Conservation (phyloP, 116 monocot genomes). For the Papilionanthe hybrid region DNA sequence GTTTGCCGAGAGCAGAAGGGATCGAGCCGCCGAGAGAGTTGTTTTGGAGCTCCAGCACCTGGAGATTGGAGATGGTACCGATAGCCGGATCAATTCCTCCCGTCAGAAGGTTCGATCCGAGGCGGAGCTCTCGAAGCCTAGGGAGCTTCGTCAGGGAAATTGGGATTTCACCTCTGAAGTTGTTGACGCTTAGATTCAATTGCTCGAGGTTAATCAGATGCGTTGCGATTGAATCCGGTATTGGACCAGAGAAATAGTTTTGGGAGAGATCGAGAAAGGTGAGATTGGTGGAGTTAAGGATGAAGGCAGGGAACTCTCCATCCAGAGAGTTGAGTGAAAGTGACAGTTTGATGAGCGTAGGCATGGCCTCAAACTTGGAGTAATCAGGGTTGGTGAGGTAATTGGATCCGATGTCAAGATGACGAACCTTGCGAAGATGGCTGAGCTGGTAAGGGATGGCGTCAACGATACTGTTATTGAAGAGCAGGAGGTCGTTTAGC, state of each 20-base stretch:
- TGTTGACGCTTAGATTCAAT: slow-evolving; percentile 31
- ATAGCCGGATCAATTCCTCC: slow-evolving; percentile 33
- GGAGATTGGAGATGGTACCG: slow-evolving; percentile 26
- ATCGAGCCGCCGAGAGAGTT: slow-evolving; percentile 37
- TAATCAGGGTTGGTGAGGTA: slow-evolving; percentile 34
- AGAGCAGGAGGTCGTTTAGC: slow-evolving; percentile 35
- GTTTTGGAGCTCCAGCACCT: slow-evolving; percentile 25
- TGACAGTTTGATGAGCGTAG: slow-evolving; percentile 23
- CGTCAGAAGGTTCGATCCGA: slow-evolving; percentile 30
- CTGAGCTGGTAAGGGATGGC: slow-evolving; percentile 39
- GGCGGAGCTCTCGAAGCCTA: slow-evolving; percentile 28
- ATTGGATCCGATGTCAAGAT: slow-evolving; percentile 39
- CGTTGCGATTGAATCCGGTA: slow-evolving; percentile 26
- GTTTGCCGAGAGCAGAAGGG: slow-evolving; percentile 37
- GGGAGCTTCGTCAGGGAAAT: slow-evolving; percentile 22
- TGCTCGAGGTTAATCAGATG: slow-evolving; percentile 27
- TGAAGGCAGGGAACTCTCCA: slow-evolving; percentile 28
- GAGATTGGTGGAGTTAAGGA: slow-evolving; percentile 28
- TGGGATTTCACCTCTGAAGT: slow-evolving; percentile 33
- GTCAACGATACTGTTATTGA: slow-evolving; percentile 30
- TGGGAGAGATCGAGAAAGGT: slow-evolving; percentile 42
- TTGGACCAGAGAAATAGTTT: slow-evolving; percentile 27
- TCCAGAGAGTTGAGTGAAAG: slow-evolving; percentile 26
- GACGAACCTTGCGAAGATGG: slow-evolving; percentile 24
- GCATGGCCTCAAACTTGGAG: slow-evolving; percentile 30